Conservation (phyloP, 805 yeast species). For the Wickerhamomyces kurtzmanii region DNA sequence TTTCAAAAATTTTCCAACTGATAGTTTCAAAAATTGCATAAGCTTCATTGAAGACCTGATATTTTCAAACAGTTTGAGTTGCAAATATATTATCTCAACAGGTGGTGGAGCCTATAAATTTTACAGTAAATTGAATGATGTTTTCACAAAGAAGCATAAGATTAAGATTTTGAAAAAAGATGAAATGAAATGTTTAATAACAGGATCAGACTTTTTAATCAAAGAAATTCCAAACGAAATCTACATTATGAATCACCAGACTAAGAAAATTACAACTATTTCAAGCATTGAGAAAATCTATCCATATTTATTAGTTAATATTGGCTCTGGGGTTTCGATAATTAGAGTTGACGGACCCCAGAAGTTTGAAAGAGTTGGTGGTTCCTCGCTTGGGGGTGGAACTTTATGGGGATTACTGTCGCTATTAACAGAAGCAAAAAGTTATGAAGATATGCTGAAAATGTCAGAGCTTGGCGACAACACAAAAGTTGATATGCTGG, state of each 20-base stretch:
- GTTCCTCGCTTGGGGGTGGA: conserved; percentile 91
- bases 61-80: background rate
- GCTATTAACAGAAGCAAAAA: conserved; percentile 69
- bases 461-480: conserved; percentile 84
- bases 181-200: conserved; percentile 86
- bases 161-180: conserved; percentile 33
- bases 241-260: conserved; percentile 49
- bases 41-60: background rate
- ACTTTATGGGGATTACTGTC: conserved; percentile 89
- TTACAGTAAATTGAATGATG: conserved; percentile 38
- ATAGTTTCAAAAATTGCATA: background rate
- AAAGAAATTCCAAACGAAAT: conserved; percentile 78
- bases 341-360: conserved; percentile 78
- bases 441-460: conserved; percentile 83
- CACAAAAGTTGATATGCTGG: conserved; percentile 79
- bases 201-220: conserved; percentile 79
- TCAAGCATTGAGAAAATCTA: too few relatives aligned
- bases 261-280: conserved; percentile 17
- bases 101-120: conserved; percentile 93
- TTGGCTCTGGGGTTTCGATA: conserved; percentile 91
- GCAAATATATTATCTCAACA: conserved; percentile 54
- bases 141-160: background rate
- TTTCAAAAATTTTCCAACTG: conserved; percentile 2
- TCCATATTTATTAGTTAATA: conserved; percentile 79
- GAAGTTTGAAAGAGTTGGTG: conserved; percentile 77